Evolutionary conservation across 176 grass and related monocot species (phyloP).

Genomic region (Hordeum vulgare): MorexV3_pseudomolecules_assembly NC_058524.1:73427032-73427531

Average conservation of each 20-base stretch:
- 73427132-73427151: slow-evolving; percentile 21
- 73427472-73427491: slow-evolving; percentile 12
- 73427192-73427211: neutral
- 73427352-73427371: neutral
- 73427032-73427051: slow-evolving; percentile 6
- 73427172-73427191: neutral
- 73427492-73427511: slow-evolving; percentile 17
- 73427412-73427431: slow-evolving; percentile 19
- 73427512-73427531: slow-evolving; percentile 1
- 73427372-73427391: slow-evolving; percentile 10
- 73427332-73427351: neutral
- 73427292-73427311: slow-evolving; percentile 3
- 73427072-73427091: neutral
- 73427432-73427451: slow-evolving; percentile 27
- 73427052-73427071: neutral
- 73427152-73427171: neutral
- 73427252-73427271: neutral
- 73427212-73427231: neutral
- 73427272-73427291: neutral
- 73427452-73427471: slow-evolving; percentile 29
- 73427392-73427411: neutral
- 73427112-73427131: slow-evolving; percentile 3
- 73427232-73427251: slow-evolving; percentile 1
- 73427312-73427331: neutral
- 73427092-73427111: neutral